Percentiles rank a stretch among this genome's conserved stretches.
phyloP scores from a whole-genome alignment of 768 basidiomycete genomes.

The Leccinum longicurvipes region DNA sequence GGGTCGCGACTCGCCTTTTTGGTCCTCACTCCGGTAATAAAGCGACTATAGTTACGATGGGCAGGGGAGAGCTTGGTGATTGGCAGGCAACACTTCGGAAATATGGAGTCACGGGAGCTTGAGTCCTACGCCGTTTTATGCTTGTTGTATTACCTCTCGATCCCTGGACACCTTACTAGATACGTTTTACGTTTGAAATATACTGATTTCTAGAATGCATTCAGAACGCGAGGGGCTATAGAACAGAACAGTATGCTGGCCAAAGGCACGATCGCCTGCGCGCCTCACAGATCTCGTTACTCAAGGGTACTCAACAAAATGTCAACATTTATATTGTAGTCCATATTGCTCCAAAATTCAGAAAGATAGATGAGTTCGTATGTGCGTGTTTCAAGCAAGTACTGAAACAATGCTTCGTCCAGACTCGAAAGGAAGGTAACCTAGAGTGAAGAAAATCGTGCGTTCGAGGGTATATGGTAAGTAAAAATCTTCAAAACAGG shows the following conservation, averaged over 20 bases:
- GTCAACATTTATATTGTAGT: neutral
- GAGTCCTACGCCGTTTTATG: neutral
- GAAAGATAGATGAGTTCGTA: neutral
- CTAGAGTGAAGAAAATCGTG: neutral
- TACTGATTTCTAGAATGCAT: neutral
- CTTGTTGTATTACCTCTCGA: neutral
- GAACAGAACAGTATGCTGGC: neutral
- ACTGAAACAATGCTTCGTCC: neutral
- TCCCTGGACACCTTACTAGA: neutral
- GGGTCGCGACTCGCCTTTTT: constrained; percentile 76
- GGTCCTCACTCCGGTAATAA: constrained; percentile 57
- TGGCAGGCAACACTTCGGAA: constrained; percentile 61
- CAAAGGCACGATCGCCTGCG: neutral
- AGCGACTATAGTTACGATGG: constrained; percentile 82
- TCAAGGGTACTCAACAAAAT: neutral
- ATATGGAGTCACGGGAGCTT: constrained; percentile 56
- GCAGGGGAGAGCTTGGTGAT: constrained; percentile 71
- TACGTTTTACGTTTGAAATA: neutral
- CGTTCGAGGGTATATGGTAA: neutral
- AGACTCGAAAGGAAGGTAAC: neutral
- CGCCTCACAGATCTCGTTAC: neutral
- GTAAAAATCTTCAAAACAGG: neutral
- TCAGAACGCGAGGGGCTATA: neutral
- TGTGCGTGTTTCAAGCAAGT: neutral
- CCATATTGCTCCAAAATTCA: neutral